Conservation (phyloP, 306 rosid genomes). For the Alnus glutinosa region DNA sequence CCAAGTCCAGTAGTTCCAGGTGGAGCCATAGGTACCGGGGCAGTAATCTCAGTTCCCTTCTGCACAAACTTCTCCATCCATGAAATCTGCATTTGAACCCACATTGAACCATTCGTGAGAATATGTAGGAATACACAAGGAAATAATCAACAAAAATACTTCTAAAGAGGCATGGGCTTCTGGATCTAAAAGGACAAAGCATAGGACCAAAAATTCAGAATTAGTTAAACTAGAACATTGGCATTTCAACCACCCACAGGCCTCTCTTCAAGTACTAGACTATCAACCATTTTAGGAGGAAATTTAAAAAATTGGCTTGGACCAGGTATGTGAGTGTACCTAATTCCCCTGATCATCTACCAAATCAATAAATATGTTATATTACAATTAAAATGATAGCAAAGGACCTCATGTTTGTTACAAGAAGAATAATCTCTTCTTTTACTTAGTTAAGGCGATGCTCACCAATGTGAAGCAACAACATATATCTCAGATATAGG, state of each 20-base stretch:
- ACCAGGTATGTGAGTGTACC: not conserved
- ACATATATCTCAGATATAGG: not conserved
- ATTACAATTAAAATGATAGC: not conserved
- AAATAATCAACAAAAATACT: conserved; percentile 4
- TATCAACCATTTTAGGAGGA: not conserved
- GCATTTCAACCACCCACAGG: conserved; percentile 11
- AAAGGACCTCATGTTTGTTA: not conserved
- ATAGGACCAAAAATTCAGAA: conserved; percentile 8
- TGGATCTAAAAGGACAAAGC: not conserved
- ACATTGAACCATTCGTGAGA: conserved; percentile 7
- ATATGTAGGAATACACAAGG: not conserved
- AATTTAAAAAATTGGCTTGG: not conserved
- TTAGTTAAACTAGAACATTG: conserved; percentile 14
- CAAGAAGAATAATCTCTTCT: not conserved
- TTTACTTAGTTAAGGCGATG: not conserved
- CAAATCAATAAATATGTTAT: not conserved
- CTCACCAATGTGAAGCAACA: not conserved
- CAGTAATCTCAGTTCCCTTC: conserved; percentile 95
- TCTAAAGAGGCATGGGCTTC: conserved; percentile 5
- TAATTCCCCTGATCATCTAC: not conserved
- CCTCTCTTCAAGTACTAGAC: conserved; percentile 14
- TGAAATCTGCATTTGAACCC: conserved; percentile 65
- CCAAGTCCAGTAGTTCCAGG: conserved; percentile 98
- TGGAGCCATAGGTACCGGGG: conserved; percentile 94
- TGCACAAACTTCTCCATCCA: conserved; percentile 98